A percentile compares a stretch with the other conserved stretches of the same genome.
Evolutionary conservation across 345 rosid genomes (phyloP).

Genomic region (Rhizophora mangle): DNA sequence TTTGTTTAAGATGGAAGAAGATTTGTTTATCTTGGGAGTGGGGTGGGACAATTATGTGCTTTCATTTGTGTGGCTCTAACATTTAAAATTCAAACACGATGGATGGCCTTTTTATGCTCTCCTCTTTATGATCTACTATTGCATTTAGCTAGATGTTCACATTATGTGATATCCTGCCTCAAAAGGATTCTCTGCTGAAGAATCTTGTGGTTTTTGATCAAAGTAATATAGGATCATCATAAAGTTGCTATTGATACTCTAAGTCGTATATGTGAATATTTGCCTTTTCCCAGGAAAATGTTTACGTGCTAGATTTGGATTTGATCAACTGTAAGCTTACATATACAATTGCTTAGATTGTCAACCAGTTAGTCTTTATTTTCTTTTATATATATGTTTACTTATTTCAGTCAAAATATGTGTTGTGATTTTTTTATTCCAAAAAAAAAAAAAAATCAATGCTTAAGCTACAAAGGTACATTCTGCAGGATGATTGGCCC

Average conservation of each 20-base stretch:
- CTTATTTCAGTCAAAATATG: no score
- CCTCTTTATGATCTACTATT: background rate
- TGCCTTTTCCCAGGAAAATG: background rate
- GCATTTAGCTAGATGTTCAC: background rate
- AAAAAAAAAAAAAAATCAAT: background rate
- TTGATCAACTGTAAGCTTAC: background rate
- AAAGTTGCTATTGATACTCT: background rate
- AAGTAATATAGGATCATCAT: background rate
- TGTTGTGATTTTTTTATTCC: no score
- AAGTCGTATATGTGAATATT: background rate
- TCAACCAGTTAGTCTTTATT: background rate
- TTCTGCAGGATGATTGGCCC: conserved; percentile 78
- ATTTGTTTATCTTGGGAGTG: no score
- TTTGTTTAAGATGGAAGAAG: no score
- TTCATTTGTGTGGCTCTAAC: background rate
- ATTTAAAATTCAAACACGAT: background rate
- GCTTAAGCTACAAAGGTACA: conserved; percentile 4
- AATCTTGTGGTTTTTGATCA: background rate
- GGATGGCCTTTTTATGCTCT: background rate
- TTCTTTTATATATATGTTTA: no score
- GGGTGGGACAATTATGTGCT: background rate
- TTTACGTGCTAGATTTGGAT: background rate
- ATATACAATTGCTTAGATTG: background rate
- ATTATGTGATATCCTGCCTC: background rate
- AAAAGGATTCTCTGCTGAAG: background rate